Base-by-base conservation (phyloP, 2,329 filamentous ascomycete species). In the Fonsecaea erecta region DNA sequence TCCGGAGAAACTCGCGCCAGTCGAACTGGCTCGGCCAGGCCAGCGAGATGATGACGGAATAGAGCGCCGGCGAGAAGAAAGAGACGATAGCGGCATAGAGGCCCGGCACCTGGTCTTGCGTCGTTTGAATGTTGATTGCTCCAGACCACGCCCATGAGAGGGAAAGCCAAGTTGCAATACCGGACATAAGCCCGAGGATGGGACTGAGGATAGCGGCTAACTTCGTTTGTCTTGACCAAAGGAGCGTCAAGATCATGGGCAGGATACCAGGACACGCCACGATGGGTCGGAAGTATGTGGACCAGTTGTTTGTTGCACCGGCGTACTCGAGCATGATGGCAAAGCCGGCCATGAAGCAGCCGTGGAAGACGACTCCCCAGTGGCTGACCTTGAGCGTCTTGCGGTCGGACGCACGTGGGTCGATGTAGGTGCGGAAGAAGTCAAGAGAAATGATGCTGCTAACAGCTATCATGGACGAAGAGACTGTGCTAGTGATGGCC, bases 391-490 rank as follows among this genome's bases (percentile, higher is more conserved):
- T 71, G 2, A 84, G 73, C 0, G 80, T 74, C 35, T 76, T 74
- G 35, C 75, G 74, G 68, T 83, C 81, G 1, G 75, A 77, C 0
- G 81, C 81, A 8, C 74, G 71, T 0, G 80, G 80, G 63, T 83
- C 80, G 74, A 83, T 75, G 65, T 84, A 84, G 3, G 80, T 83
- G 55, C 80, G 78, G 72, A 80, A 84, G n/a, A 83, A 70, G 65
- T 84, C 82, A 56, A 82, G 79, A 4, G 80, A 81, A 7, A 84
- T 73, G 51, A 84, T 83, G 62, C 79, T 81, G 73, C 78, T 81
- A 24, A 83, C 82, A 1, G 82, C 82, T 54, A 84, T 84, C 76
- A 83, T 80, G 3, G 78, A 80, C 0, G 82, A 82, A 0, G 81
- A 83, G 0, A 83, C 77, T 0, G 81, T 83, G 58, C 78, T 81